Evolutionary conservation across 2,329 filamentous ascomycete species (phyloP).

Genomic region (Penicillium thymicola): DNA sequence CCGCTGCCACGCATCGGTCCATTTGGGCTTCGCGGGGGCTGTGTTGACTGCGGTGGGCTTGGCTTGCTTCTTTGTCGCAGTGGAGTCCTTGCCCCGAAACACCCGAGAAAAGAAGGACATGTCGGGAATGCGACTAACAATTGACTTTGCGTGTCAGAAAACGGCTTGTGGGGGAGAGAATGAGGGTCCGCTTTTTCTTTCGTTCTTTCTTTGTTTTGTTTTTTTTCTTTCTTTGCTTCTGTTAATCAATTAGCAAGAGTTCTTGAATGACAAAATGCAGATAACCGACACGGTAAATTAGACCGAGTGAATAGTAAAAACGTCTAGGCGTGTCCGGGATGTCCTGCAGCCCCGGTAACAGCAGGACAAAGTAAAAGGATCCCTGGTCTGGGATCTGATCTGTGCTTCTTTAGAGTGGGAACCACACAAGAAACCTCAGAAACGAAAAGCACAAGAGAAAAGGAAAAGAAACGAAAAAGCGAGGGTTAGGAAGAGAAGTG

Average conservation of each 20-base stretch:
- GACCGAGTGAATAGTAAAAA: conserved; percentile 4
- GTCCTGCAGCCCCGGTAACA: conserved; percentile 23
- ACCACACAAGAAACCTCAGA: conserved; percentile 5
- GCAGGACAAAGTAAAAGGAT: conserved; percentile 16
- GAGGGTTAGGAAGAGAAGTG: neutral
- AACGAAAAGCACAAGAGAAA: conserved; percentile 7
- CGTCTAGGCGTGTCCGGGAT: conserved; percentile 15
- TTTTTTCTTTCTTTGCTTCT: conserved; percentile 2
- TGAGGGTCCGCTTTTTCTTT: conserved; percentile 11
- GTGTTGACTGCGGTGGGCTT: conserved; percentile 52
- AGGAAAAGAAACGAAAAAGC: conserved; percentile 1
- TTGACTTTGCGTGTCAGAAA: conserved; percentile 9
- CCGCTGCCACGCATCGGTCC: conserved; percentile 84
- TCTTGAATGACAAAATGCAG: conserved; percentile 10
- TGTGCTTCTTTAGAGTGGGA: conserved; percentile 11
- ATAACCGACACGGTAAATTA: conserved; percentile 15
- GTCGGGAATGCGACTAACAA: conserved; percentile 16
- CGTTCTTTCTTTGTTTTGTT: neutral
- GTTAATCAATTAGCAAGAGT: conserved; percentile 6
- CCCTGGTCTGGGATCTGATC: conserved; percentile 10
- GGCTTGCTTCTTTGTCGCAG: conserved; percentile 58
- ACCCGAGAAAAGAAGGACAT: conserved; percentile 59
- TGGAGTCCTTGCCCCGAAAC: conserved; percentile 73
- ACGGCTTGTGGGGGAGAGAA: conserved; percentile 2
- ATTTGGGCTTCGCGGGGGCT: conserved; percentile 67